Evolutionary conservation across 768 basidiomycete genomes (phyloP).

Genomic region (Tricholoma furcatifolium): DNA sequence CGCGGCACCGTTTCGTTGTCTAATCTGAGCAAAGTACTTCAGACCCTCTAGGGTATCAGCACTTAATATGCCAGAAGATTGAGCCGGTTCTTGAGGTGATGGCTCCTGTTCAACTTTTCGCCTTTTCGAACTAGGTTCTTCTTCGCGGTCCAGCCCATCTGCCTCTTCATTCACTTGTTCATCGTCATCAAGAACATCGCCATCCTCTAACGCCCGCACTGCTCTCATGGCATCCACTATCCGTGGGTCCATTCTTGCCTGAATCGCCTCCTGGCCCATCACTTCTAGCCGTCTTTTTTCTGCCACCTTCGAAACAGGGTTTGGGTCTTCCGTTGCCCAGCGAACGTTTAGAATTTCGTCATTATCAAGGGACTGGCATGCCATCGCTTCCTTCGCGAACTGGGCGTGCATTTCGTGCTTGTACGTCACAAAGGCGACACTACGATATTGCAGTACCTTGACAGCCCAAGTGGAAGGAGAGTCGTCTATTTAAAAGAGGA

Average conservation of each 20-base stretch:
- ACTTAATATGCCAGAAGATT: constrained; percentile 64
- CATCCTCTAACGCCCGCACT: constrained; percentile 88
- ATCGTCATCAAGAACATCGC: constrained; percentile 46
- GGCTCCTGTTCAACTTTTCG: constrained; percentile 29
- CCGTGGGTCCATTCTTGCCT: constrained; percentile 78
- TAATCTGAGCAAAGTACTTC: constrained; percentile 88
- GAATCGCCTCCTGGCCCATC: constrained; percentile 84
- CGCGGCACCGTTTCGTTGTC: constrained; percentile 56
- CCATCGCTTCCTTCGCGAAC: constrained; percentile 99
- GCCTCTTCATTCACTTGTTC: constrained; percentile 27
- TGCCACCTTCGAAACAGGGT: constrained; percentile 82
- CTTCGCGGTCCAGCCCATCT: constrained; percentile 31
- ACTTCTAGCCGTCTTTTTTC: constrained; percentile 85
- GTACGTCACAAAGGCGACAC: constrained; percentile 97
- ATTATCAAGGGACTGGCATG: constrained; percentile 94
- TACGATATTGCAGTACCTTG: constrained; percentile 89
- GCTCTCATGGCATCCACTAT: constrained; percentile 88
- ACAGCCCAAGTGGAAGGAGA: constrained; percentile 46
- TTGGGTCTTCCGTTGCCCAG: constrained; percentile 99
- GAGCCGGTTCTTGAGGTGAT: constrained; percentile 29
- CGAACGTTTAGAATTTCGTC: constrained; percentile 98
- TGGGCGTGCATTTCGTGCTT: constrained; percentile 81
- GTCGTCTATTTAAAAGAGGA: constrained; percentile 18
- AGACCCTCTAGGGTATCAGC: constrained; percentile 87
- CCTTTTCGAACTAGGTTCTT: constrained; percentile 34